Percentiles rank a stretch among this genome's conserved stretches.
Evolutionary conservation across 768 basidiomycete genomes (phyloP).

Genomic region (Suillus lakei): DNA sequence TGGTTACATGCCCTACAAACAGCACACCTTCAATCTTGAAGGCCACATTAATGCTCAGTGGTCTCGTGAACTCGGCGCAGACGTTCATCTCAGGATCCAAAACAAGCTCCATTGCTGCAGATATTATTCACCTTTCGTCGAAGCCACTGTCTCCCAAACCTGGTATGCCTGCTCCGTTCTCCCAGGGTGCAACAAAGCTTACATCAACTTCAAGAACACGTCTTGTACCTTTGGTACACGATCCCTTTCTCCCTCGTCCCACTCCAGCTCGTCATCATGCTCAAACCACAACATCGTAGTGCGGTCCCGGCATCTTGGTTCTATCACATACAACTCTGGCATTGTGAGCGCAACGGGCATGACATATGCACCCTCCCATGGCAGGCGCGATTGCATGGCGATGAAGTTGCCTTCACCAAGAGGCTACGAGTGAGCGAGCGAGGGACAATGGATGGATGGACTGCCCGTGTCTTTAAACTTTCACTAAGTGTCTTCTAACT

Average conservation of each 20-base stretch:
- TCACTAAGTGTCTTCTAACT: too few species aligned
- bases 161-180: conserved; percentile 76
- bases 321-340: too few species aligned
- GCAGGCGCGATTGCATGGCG: too few species aligned
- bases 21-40: conserved; percentile 79
- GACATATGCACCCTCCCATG: too few species aligned
- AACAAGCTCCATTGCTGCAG: conserved; percentile 78
- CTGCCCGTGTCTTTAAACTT: too few species aligned
- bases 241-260: conserved; percentile 69
- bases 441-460: too few species aligned
- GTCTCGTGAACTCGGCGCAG: conserved; percentile 62
- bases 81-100: conserved; percentile 70
- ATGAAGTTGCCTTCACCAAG: too few species aligned
- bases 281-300: too few species aligned
- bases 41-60: conserved; percentile 82
- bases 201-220: conserved; percentile 57
- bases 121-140: conserved; percentile 79
- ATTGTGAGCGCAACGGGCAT: too few species aligned
- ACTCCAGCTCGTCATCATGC: conserved; percentile 67
- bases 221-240: conserved; percentile 69
- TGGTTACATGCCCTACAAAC: too few species aligned
- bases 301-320: too few species aligned
- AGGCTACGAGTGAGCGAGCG: too few species aligned
- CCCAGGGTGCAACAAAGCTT: conserved; percentile 74
- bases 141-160: conserved; percentile 75